Conservation (phyloP, 495 filamentous ascomycete genomes). For the Aspergillus steynii region DNA sequence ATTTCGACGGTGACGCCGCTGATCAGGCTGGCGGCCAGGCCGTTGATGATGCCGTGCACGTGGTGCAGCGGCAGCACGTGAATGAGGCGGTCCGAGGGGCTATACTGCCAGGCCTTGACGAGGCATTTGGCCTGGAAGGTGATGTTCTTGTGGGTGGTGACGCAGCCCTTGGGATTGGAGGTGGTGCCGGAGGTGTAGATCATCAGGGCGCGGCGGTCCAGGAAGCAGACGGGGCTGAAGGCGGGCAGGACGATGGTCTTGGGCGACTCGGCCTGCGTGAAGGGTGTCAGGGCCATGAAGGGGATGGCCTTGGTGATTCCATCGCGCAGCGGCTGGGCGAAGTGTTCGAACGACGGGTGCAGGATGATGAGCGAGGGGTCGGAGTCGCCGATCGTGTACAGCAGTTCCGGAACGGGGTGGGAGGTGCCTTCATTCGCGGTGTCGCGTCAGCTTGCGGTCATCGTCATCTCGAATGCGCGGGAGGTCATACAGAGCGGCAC, state of each 20-base stretch:
- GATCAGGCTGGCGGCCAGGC: constrained; percentile 38
- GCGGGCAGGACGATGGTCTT: constrained; percentile 27
- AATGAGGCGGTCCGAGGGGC: constrained; percentile 38
- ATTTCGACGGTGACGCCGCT: constrained; percentile 45
- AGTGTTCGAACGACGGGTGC: constrained; percentile 40
- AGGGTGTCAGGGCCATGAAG: constrained; percentile 38
- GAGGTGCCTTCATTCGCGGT: constrained; percentile 38
- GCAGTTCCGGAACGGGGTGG: constrained; percentile 43
- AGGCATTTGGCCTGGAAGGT: constrained; percentile 44
- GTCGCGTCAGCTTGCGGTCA: not conserved
- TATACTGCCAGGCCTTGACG: constrained; percentile 39
- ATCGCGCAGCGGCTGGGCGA: constrained; percentile 33
- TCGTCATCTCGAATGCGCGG: not conserved
- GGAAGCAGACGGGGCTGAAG: constrained; percentile 27
- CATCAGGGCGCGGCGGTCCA: constrained; percentile 42
- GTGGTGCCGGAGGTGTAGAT: constrained; percentile 51
- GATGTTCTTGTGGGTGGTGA: constrained; percentile 47
- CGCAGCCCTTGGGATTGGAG: constrained; percentile 44
- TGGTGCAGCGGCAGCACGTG: constrained; percentile 49
- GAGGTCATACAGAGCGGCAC: constrained; percentile 38
- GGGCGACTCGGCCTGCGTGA: constrained; percentile 21
- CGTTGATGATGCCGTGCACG: constrained; percentile 47
- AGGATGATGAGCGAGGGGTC: constrained; percentile 45
- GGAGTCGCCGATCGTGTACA: constrained; percentile 45
- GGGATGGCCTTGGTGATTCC: constrained; percentile 25